Evolutionary conservation across 768 basidiomycete genomes (phyloP).

Genomic region (Imleria badia): DNA sequence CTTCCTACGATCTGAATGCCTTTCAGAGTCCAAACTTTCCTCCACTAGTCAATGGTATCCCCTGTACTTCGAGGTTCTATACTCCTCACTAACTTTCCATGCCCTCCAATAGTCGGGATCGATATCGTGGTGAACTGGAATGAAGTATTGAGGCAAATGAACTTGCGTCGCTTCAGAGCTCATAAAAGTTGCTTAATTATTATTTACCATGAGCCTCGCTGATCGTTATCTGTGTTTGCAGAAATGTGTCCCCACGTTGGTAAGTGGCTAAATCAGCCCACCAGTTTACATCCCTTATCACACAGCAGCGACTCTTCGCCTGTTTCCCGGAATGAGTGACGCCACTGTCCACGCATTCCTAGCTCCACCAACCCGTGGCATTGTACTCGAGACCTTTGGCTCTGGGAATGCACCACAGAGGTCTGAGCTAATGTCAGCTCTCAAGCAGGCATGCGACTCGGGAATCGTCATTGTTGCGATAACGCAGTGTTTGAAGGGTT

Average conservation of each 20-base stretch:
- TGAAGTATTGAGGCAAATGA: slow-evolving; percentile 81
- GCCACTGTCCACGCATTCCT: slow-evolving; percentile 76
- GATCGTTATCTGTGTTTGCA: slow-evolving; percentile 30
- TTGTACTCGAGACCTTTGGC: slow-evolving; percentile 90
- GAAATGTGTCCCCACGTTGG: slow-evolving; percentile 83
- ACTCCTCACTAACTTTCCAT: slow-evolving; percentile 6
- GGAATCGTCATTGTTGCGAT: slow-evolving; percentile 90
- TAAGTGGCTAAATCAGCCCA: slow-evolving; percentile 32
- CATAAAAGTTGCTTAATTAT: slow-evolving; percentile 58
- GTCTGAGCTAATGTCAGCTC: slow-evolving; percentile 66
- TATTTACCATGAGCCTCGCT: slow-evolving; percentile 1
- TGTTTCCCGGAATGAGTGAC: slow-evolving; percentile 85
- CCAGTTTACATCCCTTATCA: slow-evolving; percentile 15
- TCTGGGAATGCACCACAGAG: slow-evolving; percentile 91
- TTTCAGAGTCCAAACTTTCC: slow-evolving; percentile 85
- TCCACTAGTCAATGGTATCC: slow-evolving; percentile 72
- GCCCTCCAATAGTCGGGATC: slow-evolving; percentile 64
- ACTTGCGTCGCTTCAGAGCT: slow-evolving; percentile 71
- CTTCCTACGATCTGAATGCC: slow-evolving; percentile 80
- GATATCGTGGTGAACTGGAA: slow-evolving; percentile 90
- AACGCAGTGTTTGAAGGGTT: slow-evolving; percentile 84
- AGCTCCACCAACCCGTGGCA: slow-evolving; percentile 69
- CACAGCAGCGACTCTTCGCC: slow-evolving; percentile 67
- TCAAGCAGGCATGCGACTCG: slow-evolving; percentile 78
- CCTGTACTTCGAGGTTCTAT: background rate